phyloP scores from a whole-genome alignment of 306 rosid species.

The Macrotyloma uniflorum region DNA sequence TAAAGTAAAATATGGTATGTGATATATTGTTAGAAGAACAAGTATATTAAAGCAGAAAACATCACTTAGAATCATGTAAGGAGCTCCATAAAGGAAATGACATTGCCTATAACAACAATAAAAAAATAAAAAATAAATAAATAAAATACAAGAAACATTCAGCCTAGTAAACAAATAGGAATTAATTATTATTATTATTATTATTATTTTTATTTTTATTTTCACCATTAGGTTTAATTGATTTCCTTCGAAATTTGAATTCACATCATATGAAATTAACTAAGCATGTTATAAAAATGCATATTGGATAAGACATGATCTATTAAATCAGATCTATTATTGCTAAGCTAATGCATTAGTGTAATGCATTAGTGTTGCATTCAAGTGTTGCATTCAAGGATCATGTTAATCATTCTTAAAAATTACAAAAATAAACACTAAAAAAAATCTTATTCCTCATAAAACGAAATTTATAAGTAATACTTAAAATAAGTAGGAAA shows the following conservation, averaged over 20 bases:
- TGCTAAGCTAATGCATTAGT: too few species aligned
- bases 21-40: too few species aligned
- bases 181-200: not conserved
- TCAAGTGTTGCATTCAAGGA: not conserved
- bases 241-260: not conserved
- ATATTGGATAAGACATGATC: not conserved
- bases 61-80: constrained; percentile 89
- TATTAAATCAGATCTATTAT: too few species aligned
- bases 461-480: too few species aligned
- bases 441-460: too few species aligned
- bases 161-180: not conserved
- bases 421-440: not conserved
- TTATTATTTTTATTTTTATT: too few species aligned
- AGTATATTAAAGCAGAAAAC: not conserved
- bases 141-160: constrained; percentile 23
- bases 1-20: too few species aligned
- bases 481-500: too few species aligned
- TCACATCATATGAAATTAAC: not conserved
- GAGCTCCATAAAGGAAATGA: constrained; percentile 78
- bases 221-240: not conserved
- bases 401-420: not conserved
- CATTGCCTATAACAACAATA: constrained; percentile 71
- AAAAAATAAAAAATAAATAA: too few species aligned
- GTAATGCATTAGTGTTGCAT: too few species aligned
- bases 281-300: not conserved